Base-by-base conservation (phyloP, 202 grass and related monocot species). In the Musa balbisiana region DNA sequence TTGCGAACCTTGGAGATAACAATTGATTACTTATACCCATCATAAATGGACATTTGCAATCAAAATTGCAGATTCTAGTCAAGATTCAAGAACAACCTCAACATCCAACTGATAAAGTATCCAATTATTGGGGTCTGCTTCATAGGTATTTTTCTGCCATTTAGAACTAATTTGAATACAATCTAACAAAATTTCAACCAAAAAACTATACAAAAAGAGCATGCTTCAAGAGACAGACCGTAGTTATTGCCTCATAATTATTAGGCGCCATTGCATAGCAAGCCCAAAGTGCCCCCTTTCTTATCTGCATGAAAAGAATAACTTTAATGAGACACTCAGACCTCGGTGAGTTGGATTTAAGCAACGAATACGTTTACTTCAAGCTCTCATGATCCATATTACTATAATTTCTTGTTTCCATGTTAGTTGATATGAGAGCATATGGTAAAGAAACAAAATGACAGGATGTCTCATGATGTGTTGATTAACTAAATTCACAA, bases 211-310 rank as follows among this genome's bases (percentile, higher is more conserved):
- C 63, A 19, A 55, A 74, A 27, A 73, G 21, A 5, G 50, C 81
- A 67, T 11, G 74, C 15, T 54, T 73, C 71, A 81, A 79, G 52
- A 78, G 72, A 86, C 86, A 85, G 85, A 98, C 94, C 69, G 94
- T 91, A 75, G 78, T 92, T 87, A 98, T 90, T 83, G 94, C 94
- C 86, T 98, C 94, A 64, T 79, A 83, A 43, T 75, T 69, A 20
- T 20, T 83, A 83, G 91, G 94, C 82, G 90, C 79, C 94, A 98
- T 94, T 23, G 88, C 91, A 88, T 92, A 93, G 75, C 91, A 76
- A 84, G 94, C 94, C 94, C 94, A 98, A 82, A 98, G 91, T 72
- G 94, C 94, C 75, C 92, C 83, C 75, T 98, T 98, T 71, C 89
- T 91, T 77, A 92, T 98, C 91, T 93, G 86, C 80, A 70, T 33